A percentile compares a stretch with the other conserved stretches of the same genome.
Evolutionary conservation across 192 early-diverging fungal genomes (phyloP).

Genomic region (Podila epigama): DNA sequence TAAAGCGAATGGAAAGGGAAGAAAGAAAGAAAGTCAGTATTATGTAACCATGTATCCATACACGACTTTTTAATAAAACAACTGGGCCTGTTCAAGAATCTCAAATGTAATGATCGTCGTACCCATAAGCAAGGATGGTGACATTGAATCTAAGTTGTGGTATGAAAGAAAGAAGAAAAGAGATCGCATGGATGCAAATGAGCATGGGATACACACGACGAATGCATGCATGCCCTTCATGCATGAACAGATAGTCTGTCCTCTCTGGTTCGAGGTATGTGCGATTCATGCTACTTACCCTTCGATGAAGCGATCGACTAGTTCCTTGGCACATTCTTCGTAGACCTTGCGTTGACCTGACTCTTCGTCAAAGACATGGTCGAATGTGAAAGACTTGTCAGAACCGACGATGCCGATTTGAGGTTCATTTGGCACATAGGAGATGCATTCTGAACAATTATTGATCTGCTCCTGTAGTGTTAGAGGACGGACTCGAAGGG

Average conservation of each 20-base stretch:
- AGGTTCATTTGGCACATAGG: conserved; percentile 64
- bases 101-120: too few species aligned
- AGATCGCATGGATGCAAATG: not conserved
- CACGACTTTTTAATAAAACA: too few species aligned
- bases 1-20: too few species aligned
- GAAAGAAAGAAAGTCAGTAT: too few species aligned
- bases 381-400: conserved; percentile 73
- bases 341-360: conserved; percentile 66
- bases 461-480: conserved; percentile 74
- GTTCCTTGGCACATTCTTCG: conserved; percentile 58
- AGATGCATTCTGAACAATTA: conserved; percentile 66
- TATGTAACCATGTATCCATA: too few species aligned
- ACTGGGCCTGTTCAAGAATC: too few species aligned
- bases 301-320: conserved; percentile 75
- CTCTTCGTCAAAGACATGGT: conserved; percentile 70
- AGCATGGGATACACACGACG: not conserved
- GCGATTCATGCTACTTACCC: conserved; percentile 56
- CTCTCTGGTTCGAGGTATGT: not conserved
- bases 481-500: conserved; percentile 81
- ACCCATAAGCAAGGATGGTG: conserved; percentile 92
- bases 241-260: not conserved
- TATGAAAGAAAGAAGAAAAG: not conserved
- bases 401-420: conserved; percentile 68
- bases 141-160: conserved; percentile 79
- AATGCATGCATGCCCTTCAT: not conserved